These are phyloP conservation scores for Colletotrichum musae DNA, from an alignment of 2,329 filamentous ascomycete species.

Conservation along the genomic window DNA sequence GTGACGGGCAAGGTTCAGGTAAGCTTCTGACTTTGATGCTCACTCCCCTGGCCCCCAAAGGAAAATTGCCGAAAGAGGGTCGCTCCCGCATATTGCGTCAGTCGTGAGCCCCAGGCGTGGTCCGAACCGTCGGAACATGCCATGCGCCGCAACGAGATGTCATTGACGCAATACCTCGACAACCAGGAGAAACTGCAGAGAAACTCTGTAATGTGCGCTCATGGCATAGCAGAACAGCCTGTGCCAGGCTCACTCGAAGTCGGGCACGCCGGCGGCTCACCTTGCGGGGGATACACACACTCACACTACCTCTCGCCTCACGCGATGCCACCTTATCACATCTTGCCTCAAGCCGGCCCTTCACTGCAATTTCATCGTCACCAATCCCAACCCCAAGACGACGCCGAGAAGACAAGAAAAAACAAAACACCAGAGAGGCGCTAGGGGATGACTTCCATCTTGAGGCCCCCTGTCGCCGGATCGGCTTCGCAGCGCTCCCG, in stretches of 20 bases:
- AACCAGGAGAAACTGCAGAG: neutral
- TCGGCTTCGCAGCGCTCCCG: constrained; percentile 17
- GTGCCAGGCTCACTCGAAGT: neutral
- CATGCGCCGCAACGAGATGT: constrained; percentile 6
- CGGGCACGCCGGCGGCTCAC: neutral
- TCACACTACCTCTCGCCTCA: neutral
- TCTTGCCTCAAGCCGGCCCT: neutral
- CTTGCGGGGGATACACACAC: neutral
- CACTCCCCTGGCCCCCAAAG: neutral
- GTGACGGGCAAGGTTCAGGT: constrained; percentile 1
- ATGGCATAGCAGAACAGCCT: neutral
- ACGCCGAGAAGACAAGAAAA: neutral
- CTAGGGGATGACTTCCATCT: constrained; percentile 38
- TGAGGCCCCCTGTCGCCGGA: constrained; percentile 19
- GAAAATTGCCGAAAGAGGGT: constrained; percentile 24
- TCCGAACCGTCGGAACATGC: constrained; percentile 33
- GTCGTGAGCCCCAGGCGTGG: constrained; percentile 18
- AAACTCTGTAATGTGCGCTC: neutral
- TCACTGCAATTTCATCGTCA: constrained; percentile 12
- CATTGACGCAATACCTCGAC: constrained; percentile 4
- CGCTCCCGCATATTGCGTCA: constrained; percentile 30
- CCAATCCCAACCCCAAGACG: constrained; percentile 10
- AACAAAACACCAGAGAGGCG: constrained; percentile 12
- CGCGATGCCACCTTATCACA: constrained; percentile 21
- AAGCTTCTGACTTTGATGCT: constrained; percentile 21